These are phyloP conservation scores for Albatrellus ellisii DNA, from an alignment of 768 basidiomycete species.

Conservation along the genomic window DNA sequence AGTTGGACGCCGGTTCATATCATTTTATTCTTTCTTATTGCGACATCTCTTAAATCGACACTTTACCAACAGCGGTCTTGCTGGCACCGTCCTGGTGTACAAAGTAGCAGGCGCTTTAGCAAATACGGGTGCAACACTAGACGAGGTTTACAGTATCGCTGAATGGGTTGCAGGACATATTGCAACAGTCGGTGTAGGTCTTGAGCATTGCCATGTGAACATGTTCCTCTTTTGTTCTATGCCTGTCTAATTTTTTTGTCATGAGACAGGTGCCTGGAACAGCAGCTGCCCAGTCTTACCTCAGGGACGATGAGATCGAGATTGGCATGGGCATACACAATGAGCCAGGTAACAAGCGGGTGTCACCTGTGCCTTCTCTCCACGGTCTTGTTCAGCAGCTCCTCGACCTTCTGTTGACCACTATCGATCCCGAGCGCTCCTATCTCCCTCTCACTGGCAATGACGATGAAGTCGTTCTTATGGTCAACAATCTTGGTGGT, in stretches of 20 bases:
- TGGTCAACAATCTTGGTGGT: constrained; percentile 85
- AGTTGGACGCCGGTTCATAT: constrained; percentile 60
- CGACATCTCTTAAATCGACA: not conserved
- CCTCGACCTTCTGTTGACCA: constrained; percentile 58
- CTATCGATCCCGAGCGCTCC: constrained; percentile 60
- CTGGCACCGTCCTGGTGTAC: constrained; percentile 75
- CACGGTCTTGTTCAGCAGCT: constrained; percentile 57
- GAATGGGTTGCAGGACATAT: constrained; percentile 52
- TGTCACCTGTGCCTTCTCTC: constrained; percentile 62
- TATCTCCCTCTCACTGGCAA: constrained; percentile 59
- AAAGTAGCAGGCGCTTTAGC: constrained; percentile 85
- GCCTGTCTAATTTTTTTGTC: constrained; percentile 1
- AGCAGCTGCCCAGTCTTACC: constrained; percentile 37
- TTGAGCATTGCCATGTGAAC: constrained; percentile 79
- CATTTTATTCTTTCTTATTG: not conserved
- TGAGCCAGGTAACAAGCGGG: constrained; percentile 58
- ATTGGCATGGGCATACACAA: constrained; percentile 91
- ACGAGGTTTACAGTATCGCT: constrained; percentile 55
- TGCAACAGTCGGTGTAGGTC: constrained; percentile 74
- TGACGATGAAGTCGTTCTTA: constrained; percentile 57
- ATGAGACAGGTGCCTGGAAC: constrained; percentile 62
- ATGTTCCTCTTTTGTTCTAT: not conserved
- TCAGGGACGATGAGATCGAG: constrained; percentile 59
- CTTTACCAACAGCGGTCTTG: constrained; percentile 45
- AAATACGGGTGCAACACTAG: constrained; percentile 46